These are phyloP conservation scores for Centaurea solstitialis DNA, from an alignment of 129 eudicot genomes.

Conservation along the genomic window DNA sequence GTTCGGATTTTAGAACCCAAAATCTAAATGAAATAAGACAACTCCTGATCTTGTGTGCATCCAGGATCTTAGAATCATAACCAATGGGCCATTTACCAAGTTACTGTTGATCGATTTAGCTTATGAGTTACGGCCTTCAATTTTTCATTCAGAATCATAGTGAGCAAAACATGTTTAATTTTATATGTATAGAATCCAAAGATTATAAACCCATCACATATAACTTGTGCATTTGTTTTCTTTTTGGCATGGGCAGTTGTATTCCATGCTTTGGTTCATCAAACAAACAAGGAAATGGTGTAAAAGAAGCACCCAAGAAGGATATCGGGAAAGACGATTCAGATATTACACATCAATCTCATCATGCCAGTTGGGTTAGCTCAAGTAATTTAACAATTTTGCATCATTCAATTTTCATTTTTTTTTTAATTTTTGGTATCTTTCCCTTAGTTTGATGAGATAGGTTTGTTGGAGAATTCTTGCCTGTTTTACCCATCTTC, in stretches of 20 bases:
- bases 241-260: constrained; percentile 85
- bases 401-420: not conserved
- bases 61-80: too few relatives aligned
- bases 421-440: not conserved
- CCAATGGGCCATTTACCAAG: not conserved
- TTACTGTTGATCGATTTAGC: constrained; percentile 41
- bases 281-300: too few relatives aligned
- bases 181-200: constrained; percentile 11
- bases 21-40: too few relatives aligned
- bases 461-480: constrained; percentile 12
- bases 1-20: too few relatives aligned
- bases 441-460: not conserved
- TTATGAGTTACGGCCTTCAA: constrained; percentile 38
- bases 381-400: constrained; percentile 51
- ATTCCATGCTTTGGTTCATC: constrained; percentile 76
- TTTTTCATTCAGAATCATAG: constrained; percentile 14
- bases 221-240: constrained; percentile 32
- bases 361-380: constrained; percentile 63
- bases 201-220: constrained; percentile 13
- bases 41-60: too few relatives aligned
- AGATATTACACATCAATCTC: constrained; percentile 57
- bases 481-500: constrained; percentile 5
- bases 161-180: constrained; percentile 18
- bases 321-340: too few relatives aligned
- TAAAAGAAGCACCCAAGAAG: too few relatives aligned